A percentile compares a stretch with the other conserved stretches of the same genome.
Evolutionary conservation across 2,329 filamentous ascomycete species (phyloP).

Genomic region (Exophiala spinifera): DNA sequence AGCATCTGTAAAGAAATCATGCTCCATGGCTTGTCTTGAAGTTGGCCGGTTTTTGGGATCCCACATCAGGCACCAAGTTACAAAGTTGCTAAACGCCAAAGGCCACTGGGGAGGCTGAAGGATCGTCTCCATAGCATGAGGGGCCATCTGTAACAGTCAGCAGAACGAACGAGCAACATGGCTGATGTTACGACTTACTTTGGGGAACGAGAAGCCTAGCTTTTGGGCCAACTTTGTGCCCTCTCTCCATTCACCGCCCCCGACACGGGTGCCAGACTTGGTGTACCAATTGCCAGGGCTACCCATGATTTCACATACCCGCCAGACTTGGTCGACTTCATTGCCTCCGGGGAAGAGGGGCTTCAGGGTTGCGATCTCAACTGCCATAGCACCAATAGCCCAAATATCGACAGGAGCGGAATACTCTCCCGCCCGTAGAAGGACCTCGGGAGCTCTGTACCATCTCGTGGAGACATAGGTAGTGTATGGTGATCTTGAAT

Average conservation of each 20-base stretch:
- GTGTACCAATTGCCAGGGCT: constrained; percentile 98
- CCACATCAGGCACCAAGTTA: constrained; percentile 99
- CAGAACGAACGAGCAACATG: constrained; percentile 9
- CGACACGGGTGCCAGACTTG: constrained; percentile 80
- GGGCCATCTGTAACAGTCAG: constrained; percentile 71
- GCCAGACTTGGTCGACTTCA: constrained; percentile 98
- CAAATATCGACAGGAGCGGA: constrained; percentile 97
- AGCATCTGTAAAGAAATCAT: constrained; percentile 92
- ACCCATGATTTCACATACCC: constrained; percentile 98
- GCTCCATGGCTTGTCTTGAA: constrained; percentile 86
- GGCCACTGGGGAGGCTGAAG: constrained; percentile 91
- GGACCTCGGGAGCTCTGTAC: constrained; percentile 90
- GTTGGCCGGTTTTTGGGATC: constrained; percentile 90
- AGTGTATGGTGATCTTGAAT: constrained; percentile 93
- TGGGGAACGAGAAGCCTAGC: constrained; percentile 96
- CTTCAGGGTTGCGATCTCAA: constrained; percentile 94
- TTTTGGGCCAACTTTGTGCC: constrained; percentile 90
- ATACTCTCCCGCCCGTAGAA: constrained; percentile 90
- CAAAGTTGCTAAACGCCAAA: constrained; percentile 79
- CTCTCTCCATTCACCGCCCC: constrained; percentile 96
- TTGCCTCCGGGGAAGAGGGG: constrained; percentile 96
- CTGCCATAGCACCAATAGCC: constrained; percentile 97
- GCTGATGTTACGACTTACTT: constrained; percentile 43
- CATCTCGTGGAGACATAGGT: constrained; percentile 97
- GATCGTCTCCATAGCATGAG: constrained; percentile 92